Evolutionary conservation across 192 early-diverging fungal species (phyloP).

Genomic region (Coemansia sp.): DNA sequence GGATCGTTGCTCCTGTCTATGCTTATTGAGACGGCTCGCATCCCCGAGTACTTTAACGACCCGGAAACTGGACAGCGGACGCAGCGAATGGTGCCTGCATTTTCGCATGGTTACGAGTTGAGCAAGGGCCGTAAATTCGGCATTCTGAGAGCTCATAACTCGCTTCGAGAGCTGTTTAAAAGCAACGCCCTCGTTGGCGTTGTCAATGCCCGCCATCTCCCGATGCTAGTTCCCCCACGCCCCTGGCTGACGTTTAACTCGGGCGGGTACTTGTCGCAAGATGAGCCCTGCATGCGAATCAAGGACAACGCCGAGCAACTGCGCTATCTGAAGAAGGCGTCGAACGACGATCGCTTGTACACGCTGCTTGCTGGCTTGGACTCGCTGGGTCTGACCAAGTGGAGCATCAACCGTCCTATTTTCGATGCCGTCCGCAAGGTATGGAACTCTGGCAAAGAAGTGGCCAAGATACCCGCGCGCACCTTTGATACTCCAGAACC

Average conservation of each 20-base stretch:
- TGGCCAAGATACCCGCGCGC: constrained; percentile 75
- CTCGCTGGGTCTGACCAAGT: constrained; percentile 83
- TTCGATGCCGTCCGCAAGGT: constrained; percentile 76
- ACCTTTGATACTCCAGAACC: constrained; percentile 55
- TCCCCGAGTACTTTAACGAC: constrained; percentile 63
- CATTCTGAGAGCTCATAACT: constrained; percentile 68
- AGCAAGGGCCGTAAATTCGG: constrained; percentile 69
- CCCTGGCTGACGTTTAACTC: constrained; percentile 86
- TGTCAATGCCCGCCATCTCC: constrained; percentile 77
- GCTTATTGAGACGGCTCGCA: constrained; percentile 70
- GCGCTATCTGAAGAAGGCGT: constrained; percentile 78
- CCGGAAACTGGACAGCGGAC: constrained; percentile 61
- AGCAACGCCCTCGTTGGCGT: constrained; percentile 59
- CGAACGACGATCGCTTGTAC: constrained; percentile 69
- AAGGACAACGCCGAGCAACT: constrained; percentile 70
- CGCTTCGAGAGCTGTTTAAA: constrained; percentile 70
- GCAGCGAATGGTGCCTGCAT: constrained; percentile 70
- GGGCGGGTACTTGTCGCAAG: constrained; percentile 82
- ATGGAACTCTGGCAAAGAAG: constrained; percentile 82
- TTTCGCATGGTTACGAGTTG: constrained; percentile 71
- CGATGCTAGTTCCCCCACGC: constrained; percentile 90
- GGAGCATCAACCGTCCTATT: constrained; percentile 85
- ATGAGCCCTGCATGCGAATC: constrained; percentile 76
- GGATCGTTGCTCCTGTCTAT: constrained; percentile 61
- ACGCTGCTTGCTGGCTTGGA: constrained; percentile 77